phyloP scores from a whole-genome alignment of 768 basidiomycete species.

The Leccinum subgranulosum region DNA sequence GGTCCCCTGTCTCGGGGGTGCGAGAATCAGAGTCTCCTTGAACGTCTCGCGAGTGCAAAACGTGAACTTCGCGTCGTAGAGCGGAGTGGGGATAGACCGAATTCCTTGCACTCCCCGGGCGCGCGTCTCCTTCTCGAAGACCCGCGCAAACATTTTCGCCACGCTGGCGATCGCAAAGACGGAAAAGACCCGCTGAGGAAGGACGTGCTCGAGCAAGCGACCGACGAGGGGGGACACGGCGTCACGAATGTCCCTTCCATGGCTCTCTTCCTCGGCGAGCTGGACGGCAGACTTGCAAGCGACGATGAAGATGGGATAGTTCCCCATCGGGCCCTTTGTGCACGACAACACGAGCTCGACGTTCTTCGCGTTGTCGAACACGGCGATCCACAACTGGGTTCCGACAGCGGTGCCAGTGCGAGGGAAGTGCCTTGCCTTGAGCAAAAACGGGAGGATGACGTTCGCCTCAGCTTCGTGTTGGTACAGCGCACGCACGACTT shows the following conservation, averaged over 20 bases:
- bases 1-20: not conserved
- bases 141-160: conserved; percentile 40
- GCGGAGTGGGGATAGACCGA: conserved; percentile 37
- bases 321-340: conserved; percentile 51
- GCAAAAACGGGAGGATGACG: conserved; percentile 39
- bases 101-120: not conserved
- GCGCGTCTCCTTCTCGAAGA: conserved; percentile 41
- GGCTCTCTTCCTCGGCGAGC: conserved; percentile 12
- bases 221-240: conserved; percentile 9
- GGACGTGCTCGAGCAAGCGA: conserved; percentile 12
- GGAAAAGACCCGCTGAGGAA: conserved; percentile 37
- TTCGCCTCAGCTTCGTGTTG: conserved; percentile 36
- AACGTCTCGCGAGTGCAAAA: conserved; percentile 50
- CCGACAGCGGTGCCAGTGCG: not conserved
- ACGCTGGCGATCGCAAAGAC: conserved; percentile 57
- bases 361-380: conserved; percentile 15
- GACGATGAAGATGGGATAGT: conserved; percentile 53
- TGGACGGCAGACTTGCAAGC: conserved; percentile 11
- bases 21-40: not conserved
- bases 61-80: conserved; percentile 61
- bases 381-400: conserved; percentile 32
- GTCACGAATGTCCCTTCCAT: conserved; percentile 1
- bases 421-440: conserved; percentile 21
- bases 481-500: conserved; percentile 31
- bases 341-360: conserved; percentile 49